Conservation (phyloP, 2,329 filamentous ascomycete genomes). For the Parasarocladium wereldwijsianum region DNA sequence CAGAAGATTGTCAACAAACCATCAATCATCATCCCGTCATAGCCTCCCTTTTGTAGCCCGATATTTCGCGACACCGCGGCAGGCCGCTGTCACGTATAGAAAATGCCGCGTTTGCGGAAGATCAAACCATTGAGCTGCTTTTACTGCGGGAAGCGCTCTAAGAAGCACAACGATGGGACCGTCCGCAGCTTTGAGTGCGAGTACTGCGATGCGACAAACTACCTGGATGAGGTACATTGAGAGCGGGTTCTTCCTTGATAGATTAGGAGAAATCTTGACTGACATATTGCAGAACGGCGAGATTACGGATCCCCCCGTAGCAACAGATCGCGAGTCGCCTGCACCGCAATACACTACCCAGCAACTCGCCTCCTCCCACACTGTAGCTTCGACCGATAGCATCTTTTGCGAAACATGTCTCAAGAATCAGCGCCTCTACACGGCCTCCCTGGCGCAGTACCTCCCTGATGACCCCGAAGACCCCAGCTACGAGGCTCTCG, state of each 20-base stretch:
- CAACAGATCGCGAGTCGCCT: constrained; percentile 23
- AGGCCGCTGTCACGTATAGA: not conserved
- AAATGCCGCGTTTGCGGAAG: constrained; percentile 28
- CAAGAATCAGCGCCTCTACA: constrained; percentile 78
- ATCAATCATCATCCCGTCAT: constrained; percentile 5
- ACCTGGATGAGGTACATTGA: constrained; percentile 60
- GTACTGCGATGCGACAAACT: constrained; percentile 75
- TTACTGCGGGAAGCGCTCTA: constrained; percentile 63
- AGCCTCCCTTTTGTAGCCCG: constrained; percentile 1
- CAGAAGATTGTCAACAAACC: constrained; percentile 8
- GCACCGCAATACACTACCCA: constrained; percentile 1
- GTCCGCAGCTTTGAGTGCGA: constrained; percentile 58
- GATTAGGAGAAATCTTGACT: constrained; percentile 9
- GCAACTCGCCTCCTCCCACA: not conserved
- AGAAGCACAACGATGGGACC: constrained; percentile 39
- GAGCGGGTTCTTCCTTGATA: constrained; percentile 5
- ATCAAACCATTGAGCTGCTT: constrained; percentile 52
- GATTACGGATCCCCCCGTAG: constrained; percentile 71
- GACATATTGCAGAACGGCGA: constrained; percentile 52
- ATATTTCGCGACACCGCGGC: not conserved
- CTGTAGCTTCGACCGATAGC: constrained; percentile 11
- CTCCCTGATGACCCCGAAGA: constrained; percentile 50
- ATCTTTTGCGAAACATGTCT: constrained; percentile 65
- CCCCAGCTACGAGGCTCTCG: constrained; percentile 53
- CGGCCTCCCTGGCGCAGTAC: constrained; percentile 64